Evolutionary conservation across 2,329 filamentous ascomycete genomes (phyloP).

Genomic region (Neobulgaria alba): DNA sequence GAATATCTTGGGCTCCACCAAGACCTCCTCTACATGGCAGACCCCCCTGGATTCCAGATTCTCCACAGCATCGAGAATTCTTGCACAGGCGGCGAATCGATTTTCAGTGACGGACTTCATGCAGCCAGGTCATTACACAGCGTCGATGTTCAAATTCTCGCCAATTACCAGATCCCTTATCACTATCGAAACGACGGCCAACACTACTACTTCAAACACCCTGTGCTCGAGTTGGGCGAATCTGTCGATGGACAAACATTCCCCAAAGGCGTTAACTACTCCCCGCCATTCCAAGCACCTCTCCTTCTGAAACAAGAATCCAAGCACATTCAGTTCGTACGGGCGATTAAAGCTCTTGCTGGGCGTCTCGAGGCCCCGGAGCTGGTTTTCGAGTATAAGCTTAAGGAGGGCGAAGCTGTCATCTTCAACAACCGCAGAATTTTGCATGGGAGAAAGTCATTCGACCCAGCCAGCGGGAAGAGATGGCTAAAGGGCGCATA

Average conservation of each 20-base stretch:
- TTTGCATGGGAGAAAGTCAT: constrained; percentile 73
- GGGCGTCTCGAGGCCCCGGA: constrained; percentile 45
- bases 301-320: constrained; percentile 10
- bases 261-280: constrained; percentile 49
- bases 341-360: constrained; percentile 48
- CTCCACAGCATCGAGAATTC: constrained; percentile 83
- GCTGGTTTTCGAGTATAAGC: constrained; percentile 60
- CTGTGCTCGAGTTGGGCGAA: constrained; percentile 39
- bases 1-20: constrained; percentile 81
- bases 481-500: constrained; percentile 85
- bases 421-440: constrained; percentile 86
- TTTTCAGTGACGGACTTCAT: constrained; percentile 71
- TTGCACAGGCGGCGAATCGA: constrained; percentile 69
- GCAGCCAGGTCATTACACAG: constrained; percentile 40
- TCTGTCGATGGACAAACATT: neutral
- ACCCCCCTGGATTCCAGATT: constrained; percentile 74
- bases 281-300: constrained; percentile 67
- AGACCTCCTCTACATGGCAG: constrained; percentile 79
- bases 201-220: constrained; percentile 50
- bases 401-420: constrained; percentile 77
- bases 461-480: constrained; percentile 57
- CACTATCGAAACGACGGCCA: constrained; percentile 60
- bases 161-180: constrained; percentile 36
- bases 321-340: constrained; percentile 34
- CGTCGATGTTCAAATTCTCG: constrained; percentile 33